Base-by-base conservation (phyloP, 805 yeast species). In the Starmera dryadoides region DNA sequence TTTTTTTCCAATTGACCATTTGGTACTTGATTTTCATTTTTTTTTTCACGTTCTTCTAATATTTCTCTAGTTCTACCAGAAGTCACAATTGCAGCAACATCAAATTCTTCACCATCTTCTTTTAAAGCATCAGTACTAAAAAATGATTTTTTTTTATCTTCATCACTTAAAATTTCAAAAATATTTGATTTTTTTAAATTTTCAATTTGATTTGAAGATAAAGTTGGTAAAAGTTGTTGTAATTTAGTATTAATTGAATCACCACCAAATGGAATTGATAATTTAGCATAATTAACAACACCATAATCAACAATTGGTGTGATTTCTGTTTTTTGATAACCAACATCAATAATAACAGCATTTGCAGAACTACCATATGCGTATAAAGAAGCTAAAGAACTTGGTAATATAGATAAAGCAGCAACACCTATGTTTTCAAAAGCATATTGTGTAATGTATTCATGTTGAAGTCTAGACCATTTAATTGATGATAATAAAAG, bases 51-150 rank as follows among this genome's bases (percentile, higher is more conserved):
- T 55, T 76, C 79, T 47, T 77, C 86, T 39, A 85, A 57, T 30
- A 82, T 69, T 58, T 84, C 88, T 37, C 84, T 69, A 2, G 88
- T 77, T 45, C 81, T 75, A 12, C 80, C 87, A 44, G 86, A 80
- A 2, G 93, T 76, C 11, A 89, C 93, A 48, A 89, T 78, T 31
- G 88, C 86, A 2, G 96, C 96, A 36, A 91, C 88, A 58, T 91
- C 96, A 30, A 87, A 70, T 4, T 79, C 77, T 38, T 87, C 94
- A 30, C 78, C 86, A 5, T 66, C 70, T 14, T 57, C 61, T 14
- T 43, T 43, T 7, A 70, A 59, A 26, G 73, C 81, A 36, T 74
- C 78, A 41, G 70, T 55, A 17, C 82, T 79, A 49, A 79, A 80
- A 53, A 78, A 79, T 1, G 85, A 75, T 42, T 70, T 71, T 39